phyloP scores from a whole-genome alignment of 2,329 filamentous ascomycete species.

The Sporothrix humicola region DNA sequence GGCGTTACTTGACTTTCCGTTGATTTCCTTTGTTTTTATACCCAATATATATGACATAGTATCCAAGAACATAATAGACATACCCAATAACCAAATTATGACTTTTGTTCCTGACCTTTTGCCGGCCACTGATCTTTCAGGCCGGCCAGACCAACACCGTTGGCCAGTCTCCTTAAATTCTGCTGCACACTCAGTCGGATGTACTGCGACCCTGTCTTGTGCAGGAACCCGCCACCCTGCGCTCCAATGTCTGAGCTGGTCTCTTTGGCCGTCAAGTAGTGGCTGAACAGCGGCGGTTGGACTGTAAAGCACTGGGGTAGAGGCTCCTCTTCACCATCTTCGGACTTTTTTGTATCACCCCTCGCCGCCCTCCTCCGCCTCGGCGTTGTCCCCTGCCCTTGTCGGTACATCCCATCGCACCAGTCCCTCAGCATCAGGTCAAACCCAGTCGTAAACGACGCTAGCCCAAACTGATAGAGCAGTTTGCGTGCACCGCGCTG shows the following conservation, averaged over 20 bases:
- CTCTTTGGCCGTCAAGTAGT: slow-evolving; percentile 40
- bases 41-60: no score
- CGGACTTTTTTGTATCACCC: not conserved
- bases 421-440: slow-evolving; percentile 55
- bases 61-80: not conserved
- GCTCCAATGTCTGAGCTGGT: slow-evolving; percentile 42
- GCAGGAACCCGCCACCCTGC: slow-evolving; percentile 42
- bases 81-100: not conserved
- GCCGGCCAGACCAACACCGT: slow-evolving; percentile 32
- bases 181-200: slow-evolving; percentile 41
- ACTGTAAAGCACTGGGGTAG: slow-evolving; percentile 42
- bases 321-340: not conserved
- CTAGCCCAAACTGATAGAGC: slow-evolving; percentile 52
- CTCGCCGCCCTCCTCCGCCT: not conserved
- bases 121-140: slow-evolving; percentile 42
- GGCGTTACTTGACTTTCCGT: no score
- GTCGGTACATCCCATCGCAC: slow-evolving; percentile 48
- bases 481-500: slow-evolving; percentile 52
- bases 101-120: not conserved
- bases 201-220: slow-evolving; percentile 42
- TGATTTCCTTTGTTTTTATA: no score
- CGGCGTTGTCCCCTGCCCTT: not conserved
- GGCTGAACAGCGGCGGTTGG: slow-evolving; percentile 44
- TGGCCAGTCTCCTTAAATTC: slow-evolving; percentile 41
- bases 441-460: slow-evolving; percentile 48